Evolutionary conservation across 2,329 filamentous ascomycete species (phyloP), one percentile per base, ranked within the genome.

Genomic region (Claviceps maximensis): DNA sequence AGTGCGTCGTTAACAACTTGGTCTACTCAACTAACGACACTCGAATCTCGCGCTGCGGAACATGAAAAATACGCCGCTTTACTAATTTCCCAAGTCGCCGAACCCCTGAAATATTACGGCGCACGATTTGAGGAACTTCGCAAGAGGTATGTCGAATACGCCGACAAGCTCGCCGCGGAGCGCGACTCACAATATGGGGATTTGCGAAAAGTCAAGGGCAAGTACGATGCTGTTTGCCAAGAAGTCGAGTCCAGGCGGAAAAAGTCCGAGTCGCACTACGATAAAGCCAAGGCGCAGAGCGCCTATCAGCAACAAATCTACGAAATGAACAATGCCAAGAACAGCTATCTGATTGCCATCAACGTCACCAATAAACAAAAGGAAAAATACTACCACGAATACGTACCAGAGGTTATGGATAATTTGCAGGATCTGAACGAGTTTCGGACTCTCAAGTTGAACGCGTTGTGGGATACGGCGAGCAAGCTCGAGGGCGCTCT

Each of bases 291-390:
- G 72, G 89, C 91, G 8, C 87, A 95, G 65, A 85, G 82, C 65
- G 83, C 88, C 40, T 98, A 95, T 69, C 88, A 95, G 63, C 89
- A 95, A 65, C 91, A 97, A 68, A 77, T 94, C 55, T 72, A 84
- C 55, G 93, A 98, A 61, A 97, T 97, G 93, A 87, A 93, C 70
- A 98, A 98, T 66, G 79, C 86, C 67, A 98, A 98, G 75, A 98
- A 98, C 67, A 89, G 87, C n/a, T 98, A 98, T 65, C 74, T 98
- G 56, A 95, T 98, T 63, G 80, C 83, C 56, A 95, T 98, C 72
- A 95, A 95, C 65, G 88, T 97, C 54, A 94, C 90, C 36, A 98
- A 98, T 71, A 95, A 93, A 72, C 84, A 95, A 64, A 98, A 97
- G 73, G 89, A 96, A 66, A 88, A 85, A 65, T 97, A 97, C 73